Evolutionary conservation across 306 rosid genomes (phyloP), one percentile per base, ranked within the genome.

Genomic region (Mucuna pruriens): DNA sequence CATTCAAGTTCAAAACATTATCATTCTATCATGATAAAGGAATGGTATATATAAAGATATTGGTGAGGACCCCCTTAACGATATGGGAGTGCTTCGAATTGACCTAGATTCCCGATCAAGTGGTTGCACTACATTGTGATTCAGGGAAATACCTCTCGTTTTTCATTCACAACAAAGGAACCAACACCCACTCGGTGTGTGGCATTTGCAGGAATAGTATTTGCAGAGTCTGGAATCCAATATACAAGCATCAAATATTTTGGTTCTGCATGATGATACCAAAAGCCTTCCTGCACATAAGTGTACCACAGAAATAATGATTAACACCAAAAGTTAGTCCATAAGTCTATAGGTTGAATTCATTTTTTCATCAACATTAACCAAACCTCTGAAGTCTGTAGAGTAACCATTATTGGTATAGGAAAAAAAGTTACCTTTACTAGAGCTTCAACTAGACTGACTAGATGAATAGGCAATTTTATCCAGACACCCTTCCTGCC

Each of bases 181-280:
- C 92, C 96, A 33, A 91, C 71, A 36, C 96, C 87, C 2, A 93
- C 98, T 77, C 93, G 86, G 68, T 95, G 97, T 3, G 97, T 82
- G 46, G 98, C 96, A 77, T 93, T 91, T 70, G 86, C 84, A n/a
- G 97, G 99, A 88, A 93, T 83, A 44, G 96, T 91, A 57, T 83
- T 77, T 29, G 75, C 25, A 39, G 84, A 80, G 63, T 80, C 86
- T 5, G 97, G 91, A 81, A 95, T 89, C 99, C 99, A 95, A 69
- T 82, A 79, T 6, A 93, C 91, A 12, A 95, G 92, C 96, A 95
- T 95, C 82, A 93, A 80, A 82, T 93, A 90, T 12, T 87, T 82
- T 45, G 97, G 91, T 87, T 93, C 98, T 1, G 98, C 99, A 68
- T 95, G 97, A 86, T 95, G 97, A 80, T 87, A 93, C 94, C 91